phyloP scores from a whole-genome alignment of 208 protist genomes.

The Trypanosoma rangeli region DNA sequence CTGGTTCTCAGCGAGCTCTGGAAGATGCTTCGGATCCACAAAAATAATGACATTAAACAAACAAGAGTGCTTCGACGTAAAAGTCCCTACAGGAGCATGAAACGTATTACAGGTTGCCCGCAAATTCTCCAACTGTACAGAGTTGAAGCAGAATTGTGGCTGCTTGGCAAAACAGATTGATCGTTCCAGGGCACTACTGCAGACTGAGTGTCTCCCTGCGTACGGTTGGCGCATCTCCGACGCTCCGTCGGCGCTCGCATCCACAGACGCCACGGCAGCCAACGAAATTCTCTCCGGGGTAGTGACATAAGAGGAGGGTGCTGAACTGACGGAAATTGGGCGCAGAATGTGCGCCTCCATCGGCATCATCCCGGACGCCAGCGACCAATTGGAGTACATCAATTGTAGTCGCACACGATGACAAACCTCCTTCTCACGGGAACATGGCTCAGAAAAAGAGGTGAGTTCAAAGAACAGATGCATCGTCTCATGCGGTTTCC shows the following conservation, averaged over 20 bases:
- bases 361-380: constrained; percentile 3
- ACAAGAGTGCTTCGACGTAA: constrained; percentile 68
- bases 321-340: neutral
- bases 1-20: constrained; percentile 33
- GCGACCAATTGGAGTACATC: constrained; percentile 76
- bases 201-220: neutral
- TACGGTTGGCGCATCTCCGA: neutral
- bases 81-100: constrained; percentile 44
- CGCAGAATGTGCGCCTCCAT: constrained; percentile 18
- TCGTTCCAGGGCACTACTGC: neutral
- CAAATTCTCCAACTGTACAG: constrained; percentile 39
- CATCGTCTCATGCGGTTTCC: constrained; percentile 56
- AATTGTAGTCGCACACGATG: constrained; percentile 70
- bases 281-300: neutral
- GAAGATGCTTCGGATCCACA: constrained; percentile 56
- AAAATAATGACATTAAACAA: constrained; percentile 76
- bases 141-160: constrained; percentile 40
- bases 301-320: neutral
- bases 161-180: neutral
- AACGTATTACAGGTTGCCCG: constrained; percentile 57
- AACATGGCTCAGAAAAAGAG: constrained; percentile 29
- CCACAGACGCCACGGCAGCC: neutral
- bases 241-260: neutral
- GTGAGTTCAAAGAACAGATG: constrained; percentile 71
- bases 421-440: constrained; percentile 31